A percentile compares a stretch with the other conserved stretches of the same genome.
Conservation (phyloP, 345 rosid species). For the Mercurialis annua region DNA sequence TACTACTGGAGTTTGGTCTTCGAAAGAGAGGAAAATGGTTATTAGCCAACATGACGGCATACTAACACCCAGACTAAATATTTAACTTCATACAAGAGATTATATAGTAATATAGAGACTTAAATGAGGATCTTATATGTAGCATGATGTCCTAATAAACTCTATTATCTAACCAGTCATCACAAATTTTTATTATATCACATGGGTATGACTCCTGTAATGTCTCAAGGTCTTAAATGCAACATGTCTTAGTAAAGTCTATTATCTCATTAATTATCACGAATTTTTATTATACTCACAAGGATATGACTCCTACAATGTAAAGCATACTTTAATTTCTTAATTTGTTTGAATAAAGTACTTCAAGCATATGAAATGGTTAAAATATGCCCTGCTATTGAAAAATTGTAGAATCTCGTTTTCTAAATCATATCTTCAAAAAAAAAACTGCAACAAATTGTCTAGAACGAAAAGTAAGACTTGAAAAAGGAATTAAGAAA, state of each 20-base stretch:
- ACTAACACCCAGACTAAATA: background rate
- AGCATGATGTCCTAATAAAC: background rate
- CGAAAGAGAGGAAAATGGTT: background rate
- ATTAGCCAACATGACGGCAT: background rate
- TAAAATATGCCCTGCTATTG: background rate
- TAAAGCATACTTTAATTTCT: conserved; percentile 2
- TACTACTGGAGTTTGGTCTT: background rate
- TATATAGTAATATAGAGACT: background rate
- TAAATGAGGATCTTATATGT: conserved; percentile 1
- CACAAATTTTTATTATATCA: background rate
- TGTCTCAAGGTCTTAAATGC: background rate
- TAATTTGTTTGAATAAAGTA: background rate
- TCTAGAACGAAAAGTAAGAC: background rate
- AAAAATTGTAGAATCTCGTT: background rate
- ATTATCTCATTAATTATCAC: background rate
- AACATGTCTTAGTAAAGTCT: background rate
- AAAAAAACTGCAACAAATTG: background rate
- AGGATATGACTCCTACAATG: background rate
- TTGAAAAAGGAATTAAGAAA: background rate
- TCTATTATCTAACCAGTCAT: background rate
- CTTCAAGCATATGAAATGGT: background rate
- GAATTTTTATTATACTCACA: background rate
- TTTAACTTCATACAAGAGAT: background rate
- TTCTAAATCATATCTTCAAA: background rate
- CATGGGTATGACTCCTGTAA: background rate